phyloP scores from a whole-genome alignment of 2,329 filamentous ascomycete species.

The Colletotrichum abscissum region DNA sequence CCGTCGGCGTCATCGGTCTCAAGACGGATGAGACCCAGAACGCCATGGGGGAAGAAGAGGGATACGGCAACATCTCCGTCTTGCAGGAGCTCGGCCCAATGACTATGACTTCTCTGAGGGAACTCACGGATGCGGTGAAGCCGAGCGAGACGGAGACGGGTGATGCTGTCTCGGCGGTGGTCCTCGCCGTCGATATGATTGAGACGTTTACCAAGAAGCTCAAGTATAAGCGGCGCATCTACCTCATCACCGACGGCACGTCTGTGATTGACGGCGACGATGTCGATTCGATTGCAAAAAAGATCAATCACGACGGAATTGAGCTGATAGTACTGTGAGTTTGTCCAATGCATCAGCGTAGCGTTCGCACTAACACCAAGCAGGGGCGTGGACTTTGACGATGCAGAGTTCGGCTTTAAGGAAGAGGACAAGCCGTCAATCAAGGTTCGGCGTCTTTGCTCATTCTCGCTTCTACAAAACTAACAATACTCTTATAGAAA shows the following conservation, averaged over 20 bases:
- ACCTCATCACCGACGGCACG: conserved; percentile 86
- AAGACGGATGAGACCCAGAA: conserved; percentile 84
- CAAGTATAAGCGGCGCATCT: conserved; percentile 83
- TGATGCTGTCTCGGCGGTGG: conserved; percentile 88
- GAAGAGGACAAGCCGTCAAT: conserved; percentile 82
- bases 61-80: conserved; percentile 85
- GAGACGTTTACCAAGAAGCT: conserved; percentile 80
- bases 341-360: not conserved
- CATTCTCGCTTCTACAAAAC: not conserved
- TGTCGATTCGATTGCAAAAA: conserved; percentile 74
- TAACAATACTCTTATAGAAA: conserved; percentile 52
- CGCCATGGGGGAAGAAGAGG: conserved; percentile 73
- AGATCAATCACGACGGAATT: conserved; percentile 81
- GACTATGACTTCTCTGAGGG: conserved; percentile 75
- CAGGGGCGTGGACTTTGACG: conserved; percentile 94
- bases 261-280: conserved; percentile 79
- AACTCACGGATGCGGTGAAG: conserved; percentile 71
- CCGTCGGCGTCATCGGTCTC: conserved; percentile 83
- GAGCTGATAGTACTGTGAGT: conserved; percentile 82
- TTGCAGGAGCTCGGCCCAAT: conserved; percentile 74
- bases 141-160: conserved; percentile 77
- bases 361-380: conserved; percentile 8
- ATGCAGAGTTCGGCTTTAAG: conserved; percentile 88
- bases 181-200: conserved; percentile 90
- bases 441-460: conserved; percentile 66